Conservation (phyloP, 2,329 filamentous ascomycete genomes). For the Hymenoscyphus infarciens region DNA sequence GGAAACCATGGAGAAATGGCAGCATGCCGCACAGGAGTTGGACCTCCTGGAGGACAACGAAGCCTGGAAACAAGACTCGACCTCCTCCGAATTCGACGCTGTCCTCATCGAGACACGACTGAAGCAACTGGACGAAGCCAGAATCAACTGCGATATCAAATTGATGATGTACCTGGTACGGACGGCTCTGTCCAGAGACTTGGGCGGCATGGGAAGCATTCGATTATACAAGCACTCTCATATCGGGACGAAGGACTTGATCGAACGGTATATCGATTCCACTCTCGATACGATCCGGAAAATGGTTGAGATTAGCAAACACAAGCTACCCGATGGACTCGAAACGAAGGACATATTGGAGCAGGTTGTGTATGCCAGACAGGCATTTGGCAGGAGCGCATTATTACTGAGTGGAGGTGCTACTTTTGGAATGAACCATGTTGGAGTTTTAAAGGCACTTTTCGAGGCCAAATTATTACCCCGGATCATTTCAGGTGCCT, state of each 20-base stretch:
- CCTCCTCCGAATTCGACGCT: constrained; percentile 54
- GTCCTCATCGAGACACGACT: constrained; percentile 67
- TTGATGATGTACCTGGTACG: constrained; percentile 78
- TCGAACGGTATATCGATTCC: constrained; percentile 82
- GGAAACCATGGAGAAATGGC: constrained; percentile 68
- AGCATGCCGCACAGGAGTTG: constrained; percentile 68
- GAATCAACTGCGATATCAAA: constrained; percentile 65
- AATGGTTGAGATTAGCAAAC: constrained; percentile 59
- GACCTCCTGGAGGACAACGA: constrained; percentile 78
- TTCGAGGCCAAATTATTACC: constrained; percentile 61
- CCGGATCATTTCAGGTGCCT: constrained; percentile 65
- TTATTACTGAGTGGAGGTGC: constrained; percentile 65
- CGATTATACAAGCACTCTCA: constrained; percentile 80
- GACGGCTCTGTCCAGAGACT: constrained; percentile 72
- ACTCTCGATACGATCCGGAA: constrained; percentile 70
- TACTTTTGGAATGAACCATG: constrained; percentile 70
- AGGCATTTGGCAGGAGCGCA: constrained; percentile 64
- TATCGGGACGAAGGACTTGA: constrained; percentile 80
- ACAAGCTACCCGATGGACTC: constrained; percentile 48
- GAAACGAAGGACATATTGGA: constrained; percentile 54
- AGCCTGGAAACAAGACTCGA: constrained; percentile 68
- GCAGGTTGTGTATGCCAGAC: constrained; percentile 56
- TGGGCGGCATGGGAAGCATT: constrained; percentile 82
- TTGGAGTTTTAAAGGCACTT: constrained; percentile 66
- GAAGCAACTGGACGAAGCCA: constrained; percentile 69